Base-by-base conservation (phyloP, 352 stramenopile genomes). In the Chrysophaeum taylorii region DNA sequence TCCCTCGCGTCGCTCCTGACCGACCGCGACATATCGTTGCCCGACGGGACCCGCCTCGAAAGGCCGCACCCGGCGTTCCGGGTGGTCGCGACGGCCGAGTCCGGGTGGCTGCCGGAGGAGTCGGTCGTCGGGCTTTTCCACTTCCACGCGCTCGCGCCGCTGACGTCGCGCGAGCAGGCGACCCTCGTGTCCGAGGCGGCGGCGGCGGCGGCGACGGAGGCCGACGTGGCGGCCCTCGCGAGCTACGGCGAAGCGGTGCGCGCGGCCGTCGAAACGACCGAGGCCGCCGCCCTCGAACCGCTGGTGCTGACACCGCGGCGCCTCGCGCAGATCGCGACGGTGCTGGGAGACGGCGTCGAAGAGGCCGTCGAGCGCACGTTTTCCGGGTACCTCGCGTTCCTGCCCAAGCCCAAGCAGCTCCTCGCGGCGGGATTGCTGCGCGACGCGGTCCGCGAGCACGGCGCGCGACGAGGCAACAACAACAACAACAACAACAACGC, bases 21-120 rank as follows among this genome's bases (percentile, higher is more conserved):
- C 75, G 85, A 95, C 36, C 84, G 89, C n/a, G 86, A 93, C 52
- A 83, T 92, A 50, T 79, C 92, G 42, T 75, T 96, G 27, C 88
- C 88, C 0, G 89, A 96, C 76, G 90, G 91, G 0, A 88, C 83
- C 0, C 89, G 90, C 41, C 78, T 96, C 35, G 70, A n/a, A n/a
- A n/a, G n/a, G n/a, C n/a, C n/a, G 45, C 87, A 93, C 72, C 83
- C 87, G 0, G 87, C 85, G 16, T 93, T 93, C 71, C 83, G 87
- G 18, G 87, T 93, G 53, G 75, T 93, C 48, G 85, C 85, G 25
- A 88, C 92, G 50, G 87, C 82, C 14, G 21, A 48, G 12, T 21
- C 41, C 31, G n/a, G n/a, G 52, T 91, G 85, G 85, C 78, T 91
- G 33, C 86, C 75, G 67, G 88, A 82, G 38, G 85, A 90, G 41